phyloP scores from a whole-genome alignment of 495 filamentous ascomycete genomes.

The Cercophora scortea region DNA sequence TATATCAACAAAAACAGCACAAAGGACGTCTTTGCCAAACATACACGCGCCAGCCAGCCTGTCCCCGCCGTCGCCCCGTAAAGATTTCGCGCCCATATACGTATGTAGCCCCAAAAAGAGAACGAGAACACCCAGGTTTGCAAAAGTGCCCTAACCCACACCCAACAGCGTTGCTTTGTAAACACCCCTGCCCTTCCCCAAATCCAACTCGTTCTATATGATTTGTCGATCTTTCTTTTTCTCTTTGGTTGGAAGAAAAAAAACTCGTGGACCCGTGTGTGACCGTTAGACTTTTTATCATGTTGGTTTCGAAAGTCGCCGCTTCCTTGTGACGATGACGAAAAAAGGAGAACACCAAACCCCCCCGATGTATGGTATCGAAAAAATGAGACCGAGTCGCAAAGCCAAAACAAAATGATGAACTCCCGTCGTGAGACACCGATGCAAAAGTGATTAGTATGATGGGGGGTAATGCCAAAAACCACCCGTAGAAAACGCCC shows the following conservation, averaged over 20 bases:
- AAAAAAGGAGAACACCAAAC: conserved; percentile 10
- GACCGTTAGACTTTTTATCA: conserved; percentile 28
- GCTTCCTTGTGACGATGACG: conserved; percentile 21
- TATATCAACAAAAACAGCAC: too few species aligned
- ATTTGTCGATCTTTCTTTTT: conserved; percentile 14
- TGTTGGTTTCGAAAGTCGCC: conserved; percentile 23
- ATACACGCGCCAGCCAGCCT: too few species aligned
- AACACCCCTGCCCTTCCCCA: not conserved
- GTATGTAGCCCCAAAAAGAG: too few species aligned
- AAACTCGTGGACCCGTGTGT: conserved; percentile 27
- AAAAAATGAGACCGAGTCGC: conserved; percentile 11
- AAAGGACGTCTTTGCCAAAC: too few species aligned
- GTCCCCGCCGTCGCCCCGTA: too few species aligned
- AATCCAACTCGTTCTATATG: not conserved
- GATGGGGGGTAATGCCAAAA: conserved; percentile 6
- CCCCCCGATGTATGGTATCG: conserved; percentile 25
- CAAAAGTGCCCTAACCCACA: too few species aligned
- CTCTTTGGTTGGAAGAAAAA: conserved; percentile 8
- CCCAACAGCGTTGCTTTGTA: not conserved
- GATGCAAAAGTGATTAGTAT: conserved; percentile 25
- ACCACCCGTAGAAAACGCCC: conserved; percentile 25
- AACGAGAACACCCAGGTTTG: too few species aligned
- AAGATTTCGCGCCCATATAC: too few species aligned
- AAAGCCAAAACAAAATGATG: conserved; percentile 12
- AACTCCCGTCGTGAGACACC: conserved; percentile 27